Conservation (phyloP, 257 asterid genomes). For the Catharanthus roseus region DNA sequence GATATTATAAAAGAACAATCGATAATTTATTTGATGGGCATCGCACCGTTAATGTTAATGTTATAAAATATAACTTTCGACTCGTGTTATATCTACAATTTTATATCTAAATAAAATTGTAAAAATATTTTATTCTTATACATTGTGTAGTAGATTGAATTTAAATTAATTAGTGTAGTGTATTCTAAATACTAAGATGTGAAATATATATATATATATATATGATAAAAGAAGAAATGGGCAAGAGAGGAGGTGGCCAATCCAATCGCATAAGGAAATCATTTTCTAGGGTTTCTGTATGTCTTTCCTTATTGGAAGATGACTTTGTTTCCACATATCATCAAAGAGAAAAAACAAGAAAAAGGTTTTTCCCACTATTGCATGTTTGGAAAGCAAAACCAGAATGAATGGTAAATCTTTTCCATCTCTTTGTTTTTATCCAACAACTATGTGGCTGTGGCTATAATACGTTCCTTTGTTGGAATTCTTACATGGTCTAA, state of each 20-base stretch:
- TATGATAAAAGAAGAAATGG: background rate
- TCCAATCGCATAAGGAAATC: background rate
- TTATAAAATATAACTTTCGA: too few relatives aligned
- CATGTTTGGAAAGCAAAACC: background rate
- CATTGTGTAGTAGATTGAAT: too few relatives aligned
- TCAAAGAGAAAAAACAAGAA: background rate
- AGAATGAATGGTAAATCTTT: too few relatives aligned
- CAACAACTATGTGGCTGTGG: background rate
- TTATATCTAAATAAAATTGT: too few relatives aligned
- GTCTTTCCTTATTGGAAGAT: slow-evolving; percentile 1
- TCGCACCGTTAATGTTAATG: too few relatives aligned
- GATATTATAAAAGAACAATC: background rate
- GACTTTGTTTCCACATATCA: slow-evolving; percentile 1
- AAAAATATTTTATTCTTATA: too few relatives aligned
- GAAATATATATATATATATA: too few relatives aligned
- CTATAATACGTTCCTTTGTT: background rate
- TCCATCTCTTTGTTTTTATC: background rate
- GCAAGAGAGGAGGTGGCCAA: background rate
- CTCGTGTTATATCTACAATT: too few relatives aligned
- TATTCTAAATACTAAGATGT: too few relatives aligned
- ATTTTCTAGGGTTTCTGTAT: background rate
- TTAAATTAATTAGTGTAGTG: too few relatives aligned
- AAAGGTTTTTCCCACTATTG: background rate
- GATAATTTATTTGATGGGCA: too few relatives aligned
- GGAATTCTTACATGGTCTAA: background rate